phyloP scores from a whole-genome alignment of 805 yeast genomes.

The Wickerhamiella brachini region DNA sequence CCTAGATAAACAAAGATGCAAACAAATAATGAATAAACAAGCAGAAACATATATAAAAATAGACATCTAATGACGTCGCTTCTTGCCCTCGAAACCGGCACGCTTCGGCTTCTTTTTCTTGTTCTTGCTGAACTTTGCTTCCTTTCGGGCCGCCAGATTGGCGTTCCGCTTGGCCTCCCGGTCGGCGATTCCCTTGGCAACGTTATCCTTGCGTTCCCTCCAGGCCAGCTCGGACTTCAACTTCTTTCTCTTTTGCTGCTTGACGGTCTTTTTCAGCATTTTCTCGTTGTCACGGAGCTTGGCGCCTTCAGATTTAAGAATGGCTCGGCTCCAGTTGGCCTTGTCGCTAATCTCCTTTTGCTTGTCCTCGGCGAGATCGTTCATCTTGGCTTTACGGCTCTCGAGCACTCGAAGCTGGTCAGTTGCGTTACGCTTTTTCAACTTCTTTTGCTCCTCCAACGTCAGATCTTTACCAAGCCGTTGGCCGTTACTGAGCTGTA shows the following conservation, averaged over 20 bases:
- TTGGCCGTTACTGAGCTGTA: conserved; percentile 70
- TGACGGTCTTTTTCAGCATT: conserved; percentile 70
- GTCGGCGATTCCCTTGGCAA: conserved; percentile 57
- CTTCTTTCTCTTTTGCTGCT: conserved; percentile 70
- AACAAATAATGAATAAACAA: neutral
- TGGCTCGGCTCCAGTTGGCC: conserved; percentile 70
- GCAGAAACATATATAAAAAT: neutral
- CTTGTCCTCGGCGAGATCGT: conserved; percentile 48
- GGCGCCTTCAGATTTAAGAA: conserved; percentile 76
- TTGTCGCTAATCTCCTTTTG: conserved; percentile 47
- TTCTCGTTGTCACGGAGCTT: conserved; percentile 85
- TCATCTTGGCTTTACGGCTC: conserved; percentile 51
- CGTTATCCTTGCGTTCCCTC: conserved; percentile 76
- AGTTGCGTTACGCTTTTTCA: conserved; percentile 63
- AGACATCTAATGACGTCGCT: conserved; percentile 1
- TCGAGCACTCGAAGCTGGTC: conserved; percentile 76
- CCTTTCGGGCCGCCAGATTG: conserved; percentile 72
- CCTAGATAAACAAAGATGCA: neutral
- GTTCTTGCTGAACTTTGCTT: conserved; percentile 68
- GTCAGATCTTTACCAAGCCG: conserved; percentile 59
- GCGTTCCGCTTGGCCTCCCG: conserved; percentile 84
- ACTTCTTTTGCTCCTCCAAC: conserved; percentile 37
- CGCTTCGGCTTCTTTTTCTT: conserved; percentile 52
- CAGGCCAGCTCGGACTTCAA: conserved; percentile 82
- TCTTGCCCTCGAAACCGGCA: conserved; percentile 83